These are phyloP conservation scores for Tagetes erecta DNA, from an alignment of 129 eudicot species.

Conservation along the genomic window DNA sequence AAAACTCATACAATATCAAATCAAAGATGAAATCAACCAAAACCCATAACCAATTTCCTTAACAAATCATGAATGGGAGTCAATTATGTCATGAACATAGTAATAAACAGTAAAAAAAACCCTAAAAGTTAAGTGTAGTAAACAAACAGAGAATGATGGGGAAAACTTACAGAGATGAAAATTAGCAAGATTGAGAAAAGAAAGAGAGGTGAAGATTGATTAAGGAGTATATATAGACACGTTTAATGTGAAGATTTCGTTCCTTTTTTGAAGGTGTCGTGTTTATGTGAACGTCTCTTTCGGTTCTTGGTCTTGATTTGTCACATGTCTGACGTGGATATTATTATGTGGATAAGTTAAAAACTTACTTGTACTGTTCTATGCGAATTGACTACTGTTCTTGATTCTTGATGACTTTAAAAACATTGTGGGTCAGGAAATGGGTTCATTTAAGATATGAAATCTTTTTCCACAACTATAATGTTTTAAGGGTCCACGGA, in stretches of 20 bases:
- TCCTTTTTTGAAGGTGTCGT: neutral
- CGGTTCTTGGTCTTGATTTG: constrained; percentile 2
- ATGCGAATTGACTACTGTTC: neutral
- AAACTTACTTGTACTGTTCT: neutral
- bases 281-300: constrained; percentile 8
- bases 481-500: too few relatives aligned
- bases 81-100: neutral
- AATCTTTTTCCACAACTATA: too few relatives aligned
- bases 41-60: too few relatives aligned
- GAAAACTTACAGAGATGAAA: constrained; percentile 23
- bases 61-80: constrained; percentile 9
- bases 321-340: constrained; percentile 29
- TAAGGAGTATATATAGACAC: constrained; percentile 25
- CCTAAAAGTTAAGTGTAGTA: neutral
- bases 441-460: too few relatives aligned
- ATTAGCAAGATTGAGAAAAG: constrained; percentile 19
- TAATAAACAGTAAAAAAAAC: neutral
- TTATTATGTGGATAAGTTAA: constrained; percentile 31
- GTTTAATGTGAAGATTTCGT: constrained; percentile 18
- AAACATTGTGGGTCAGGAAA: too few relatives aligned
- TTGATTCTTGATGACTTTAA: too few relatives aligned
- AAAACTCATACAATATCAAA: constrained; percentile 20
- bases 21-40: too few relatives aligned
- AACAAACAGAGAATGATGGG: neutral
- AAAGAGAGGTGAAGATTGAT: neutral